phyloP scores from a whole-genome alignment of 2,329 filamentous ascomycete species.

The Pestalotiopsis sp. region DNA sequence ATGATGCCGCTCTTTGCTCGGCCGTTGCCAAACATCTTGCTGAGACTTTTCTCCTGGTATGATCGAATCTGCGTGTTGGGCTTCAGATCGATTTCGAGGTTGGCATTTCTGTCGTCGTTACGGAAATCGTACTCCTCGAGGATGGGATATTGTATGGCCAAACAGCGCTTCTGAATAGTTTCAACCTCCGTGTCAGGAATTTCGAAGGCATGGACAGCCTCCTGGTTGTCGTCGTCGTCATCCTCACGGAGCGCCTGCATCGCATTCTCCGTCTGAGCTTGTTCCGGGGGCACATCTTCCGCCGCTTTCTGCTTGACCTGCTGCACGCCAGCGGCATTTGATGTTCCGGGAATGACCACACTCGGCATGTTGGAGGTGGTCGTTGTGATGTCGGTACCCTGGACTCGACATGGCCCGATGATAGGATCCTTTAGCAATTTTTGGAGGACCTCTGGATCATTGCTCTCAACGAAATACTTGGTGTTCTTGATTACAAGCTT shows the following conservation, averaged over 20 bases:
- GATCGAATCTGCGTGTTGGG: conserved; percentile 86
- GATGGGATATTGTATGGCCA: conserved; percentile 82
- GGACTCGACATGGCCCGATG: conserved; percentile 77
- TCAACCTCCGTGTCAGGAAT: conserved; percentile 83
- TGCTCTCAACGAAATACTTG: conserved; percentile 90
- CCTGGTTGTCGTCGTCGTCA: conserved; percentile 82
- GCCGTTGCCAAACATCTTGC: conserved; percentile 99
- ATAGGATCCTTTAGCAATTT: conserved; percentile 80
- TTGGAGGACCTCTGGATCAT: conserved; percentile 83
- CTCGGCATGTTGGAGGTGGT: conserved; percentile 83
- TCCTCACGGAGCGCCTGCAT: conserved; percentile 74
- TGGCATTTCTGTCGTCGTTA: conserved; percentile 85
- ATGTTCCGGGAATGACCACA: conserved; percentile 91
- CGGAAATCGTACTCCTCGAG: conserved; percentile 97
- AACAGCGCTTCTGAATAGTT: conserved; percentile 83
- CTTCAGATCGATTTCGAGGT: conserved; percentile 88
- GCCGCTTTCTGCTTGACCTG: conserved; percentile 54
- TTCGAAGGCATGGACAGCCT: conserved; percentile 90
- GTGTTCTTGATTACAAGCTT: conserved; percentile 94
- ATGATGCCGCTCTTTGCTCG: conserved; percentile 97
- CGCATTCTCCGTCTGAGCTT: conserved; percentile 64
- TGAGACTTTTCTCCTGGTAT: conserved; percentile 96
- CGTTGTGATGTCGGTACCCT: conserved; percentile 70
- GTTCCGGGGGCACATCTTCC: conserved; percentile 44
- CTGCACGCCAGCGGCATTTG: conserved; percentile 84